Conservation (phyloP, 2,329 filamentous ascomycete species). For the Stagonosporopsis chrysanthemi region DNA sequence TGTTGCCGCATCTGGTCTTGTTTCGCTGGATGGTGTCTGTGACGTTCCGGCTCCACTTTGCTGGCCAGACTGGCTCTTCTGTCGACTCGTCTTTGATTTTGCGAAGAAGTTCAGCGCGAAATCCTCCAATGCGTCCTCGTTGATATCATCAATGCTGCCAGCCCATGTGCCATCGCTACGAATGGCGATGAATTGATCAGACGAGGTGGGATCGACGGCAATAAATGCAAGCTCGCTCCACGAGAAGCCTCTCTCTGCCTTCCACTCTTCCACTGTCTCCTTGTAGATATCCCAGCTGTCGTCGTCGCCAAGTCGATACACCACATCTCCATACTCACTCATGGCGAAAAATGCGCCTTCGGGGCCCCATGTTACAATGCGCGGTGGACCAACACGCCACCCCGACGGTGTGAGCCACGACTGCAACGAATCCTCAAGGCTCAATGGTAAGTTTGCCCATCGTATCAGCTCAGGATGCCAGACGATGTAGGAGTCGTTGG, state of each 20-base stretch:
- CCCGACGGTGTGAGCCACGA: slow-evolving; percentile 48
- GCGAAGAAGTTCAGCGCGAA: slow-evolving; percentile 45
- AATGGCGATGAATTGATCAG: slow-evolving; percentile 48
- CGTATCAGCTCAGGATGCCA: slow-evolving; percentile 46
- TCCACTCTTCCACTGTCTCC: slow-evolving; percentile 49
- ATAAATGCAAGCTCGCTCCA: slow-evolving; percentile 45
- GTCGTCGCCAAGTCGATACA: slow-evolving; percentile 34
- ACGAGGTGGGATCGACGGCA: slow-evolving; percentile 36
- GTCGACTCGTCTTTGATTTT: slow-evolving; percentile 13
- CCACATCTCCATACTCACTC: slow-evolving; percentile 47
- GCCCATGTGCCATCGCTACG: slow-evolving; percentile 47
- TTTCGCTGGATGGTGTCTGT: slow-evolving; percentile 1
- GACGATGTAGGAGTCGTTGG: slow-evolving; percentile 42
- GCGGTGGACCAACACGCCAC: slow-evolving; percentile 46
- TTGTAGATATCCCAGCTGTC: slow-evolving; percentile 40
- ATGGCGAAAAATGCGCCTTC: slow-evolving; percentile 47
- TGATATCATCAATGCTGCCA: slow-evolving; percentile 44
- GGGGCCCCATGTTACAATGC: slow-evolving; percentile 42
- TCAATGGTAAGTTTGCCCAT: slow-evolving; percentile 38
- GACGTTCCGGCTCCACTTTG: background rate
- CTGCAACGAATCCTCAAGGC: slow-evolving; percentile 43
- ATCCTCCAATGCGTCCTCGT: slow-evolving; percentile 41
- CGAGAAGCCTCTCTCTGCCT: slow-evolving; percentile 36
- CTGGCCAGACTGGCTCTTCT: background rate
- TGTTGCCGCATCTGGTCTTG: slow-evolving; percentile 26